A percentile compares a stretch with the other conserved stretches of the same genome.
phyloP scores from a whole-genome alignment of 345 rosid species.

The Garcia nutans region DNA sequence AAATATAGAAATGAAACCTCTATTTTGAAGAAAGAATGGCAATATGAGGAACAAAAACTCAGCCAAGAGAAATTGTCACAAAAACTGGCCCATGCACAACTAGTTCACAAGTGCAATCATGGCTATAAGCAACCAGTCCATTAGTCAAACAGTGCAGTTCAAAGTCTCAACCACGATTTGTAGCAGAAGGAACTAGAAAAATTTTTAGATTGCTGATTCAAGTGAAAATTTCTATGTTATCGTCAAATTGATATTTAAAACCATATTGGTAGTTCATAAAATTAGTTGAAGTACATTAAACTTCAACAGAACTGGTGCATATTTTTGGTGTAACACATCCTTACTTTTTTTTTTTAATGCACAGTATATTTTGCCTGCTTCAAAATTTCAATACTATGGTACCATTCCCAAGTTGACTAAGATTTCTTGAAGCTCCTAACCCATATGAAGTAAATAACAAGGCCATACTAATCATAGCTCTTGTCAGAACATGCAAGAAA shows the following conservation, averaged over 20 bases:
- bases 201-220: not conserved
- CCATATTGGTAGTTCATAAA: not conserved
- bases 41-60: not conserved
- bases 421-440: not conserved
- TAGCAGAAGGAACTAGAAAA: not conserved
- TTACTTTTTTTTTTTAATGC: not conserved
- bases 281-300: not conserved
- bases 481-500: not conserved
- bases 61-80: not conserved
- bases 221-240: not conserved
- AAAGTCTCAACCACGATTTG: not conserved
- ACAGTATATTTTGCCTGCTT: not conserved
- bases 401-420: not conserved
- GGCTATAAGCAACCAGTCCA: too few species aligned
- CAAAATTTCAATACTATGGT: not conserved
- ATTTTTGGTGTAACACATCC: too few species aligned
- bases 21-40: not conserved
- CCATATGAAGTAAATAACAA: not conserved
- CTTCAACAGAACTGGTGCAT: not conserved
- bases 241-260: not conserved
- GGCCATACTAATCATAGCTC: not conserved
- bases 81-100: not conserved
- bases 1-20: conserved; percentile 5
- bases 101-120: not conserved
- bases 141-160: not conserved